Base-by-base conservation (phyloP, 805 yeast species). In the Wickerhamomyces xylosicus region DNA sequence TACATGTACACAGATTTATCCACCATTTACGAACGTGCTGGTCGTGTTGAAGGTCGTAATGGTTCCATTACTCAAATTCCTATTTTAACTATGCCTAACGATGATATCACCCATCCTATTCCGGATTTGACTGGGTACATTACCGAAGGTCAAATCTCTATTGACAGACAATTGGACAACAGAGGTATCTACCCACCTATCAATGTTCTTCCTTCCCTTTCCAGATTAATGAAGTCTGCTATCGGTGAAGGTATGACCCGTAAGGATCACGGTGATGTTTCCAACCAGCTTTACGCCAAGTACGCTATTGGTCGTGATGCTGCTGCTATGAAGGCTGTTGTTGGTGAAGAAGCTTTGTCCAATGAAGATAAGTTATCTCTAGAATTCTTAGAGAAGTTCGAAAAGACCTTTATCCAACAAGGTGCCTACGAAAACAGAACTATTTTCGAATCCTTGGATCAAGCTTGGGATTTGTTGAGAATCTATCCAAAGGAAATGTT, bases 211-310 rank as follows among this genome's bases (percentile, higher is more conserved):
- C 99, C 99, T 41, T 89, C 97, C 4, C 74, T 92, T 58, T 86
- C 97, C 41, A 86, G 99, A 71, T 78, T 92, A 64, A 92, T 92
- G 99, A 92, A 92, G 72, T 82, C 95, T 46, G 99, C 99, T 53
- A 92, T 92, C 66, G 99, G 99, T 70, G 98, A 94, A 66, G 97
- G 97, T 59, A 89, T 90, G 95, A 92, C 99, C 43, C 82, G 99
- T 72, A 90, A 90, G 67, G 99, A 92, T 64, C 99, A 92, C 60
- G 95, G 97, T 67, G 99, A 92, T 70, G 98, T 92, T 45, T 90
- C 97, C 22, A 92, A 92, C 72, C 99, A 92, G 73, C 75, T 92
- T 58, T 92, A 92, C 61, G 99, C 99, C 56, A 92, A 92, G 66
- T 92, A 92, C 62, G 99, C 99, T 47, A 94, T 92, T 69, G 99